A percentile compares a stretch with the other conserved stretches of the same genome.
Evolutionary conservation across 73 alveolate genomes (phyloP).

Genomic region (Tetrahymena thermophila): DNA sequence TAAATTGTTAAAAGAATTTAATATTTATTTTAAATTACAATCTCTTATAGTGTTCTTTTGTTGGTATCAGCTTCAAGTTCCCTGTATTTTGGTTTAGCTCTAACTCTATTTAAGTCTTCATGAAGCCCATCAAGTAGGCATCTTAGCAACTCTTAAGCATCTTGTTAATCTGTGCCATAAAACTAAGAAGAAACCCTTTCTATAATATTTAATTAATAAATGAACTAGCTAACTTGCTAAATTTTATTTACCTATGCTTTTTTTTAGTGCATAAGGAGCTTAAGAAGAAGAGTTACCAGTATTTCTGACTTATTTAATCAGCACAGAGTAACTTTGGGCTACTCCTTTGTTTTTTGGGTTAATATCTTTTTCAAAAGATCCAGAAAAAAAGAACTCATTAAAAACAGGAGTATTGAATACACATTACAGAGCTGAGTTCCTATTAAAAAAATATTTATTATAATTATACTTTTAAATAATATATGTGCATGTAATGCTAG

Average conservation of each 20-base stretch:
- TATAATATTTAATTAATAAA: background rate
- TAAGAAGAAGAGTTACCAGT: conserved; percentile 24
- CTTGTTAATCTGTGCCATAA: conserved; percentile 66
- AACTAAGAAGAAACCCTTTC: conserved; percentile 52
- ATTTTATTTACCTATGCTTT: conserved; percentile 27
- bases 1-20: background rate
- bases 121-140: conserved; percentile 67
- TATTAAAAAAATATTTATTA: background rate
- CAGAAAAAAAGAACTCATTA: conserved; percentile 67
- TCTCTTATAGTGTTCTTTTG: conserved; percentile 13
- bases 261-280: conserved; percentile 34
- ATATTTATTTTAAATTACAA: background rate
- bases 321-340: conserved; percentile 25
- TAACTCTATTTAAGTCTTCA: conserved; percentile 55
- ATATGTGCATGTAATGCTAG: background rate
- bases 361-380: background rate
- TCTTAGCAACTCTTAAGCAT: conserved; percentile 69
- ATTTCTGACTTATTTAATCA: conserved; percentile 24
- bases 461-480: background rate
- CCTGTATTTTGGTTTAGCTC: conserved; percentile 53
- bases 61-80: conserved; percentile 45
- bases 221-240: conserved; percentile 13
- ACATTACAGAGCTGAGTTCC: conserved; percentile 88
- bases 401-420: conserved; percentile 76
- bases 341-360: conserved; percentile 11